Base-by-base conservation (phyloP, 2,329 filamentous ascomycete genomes). In the Ophiostoma perfectum region DNA sequence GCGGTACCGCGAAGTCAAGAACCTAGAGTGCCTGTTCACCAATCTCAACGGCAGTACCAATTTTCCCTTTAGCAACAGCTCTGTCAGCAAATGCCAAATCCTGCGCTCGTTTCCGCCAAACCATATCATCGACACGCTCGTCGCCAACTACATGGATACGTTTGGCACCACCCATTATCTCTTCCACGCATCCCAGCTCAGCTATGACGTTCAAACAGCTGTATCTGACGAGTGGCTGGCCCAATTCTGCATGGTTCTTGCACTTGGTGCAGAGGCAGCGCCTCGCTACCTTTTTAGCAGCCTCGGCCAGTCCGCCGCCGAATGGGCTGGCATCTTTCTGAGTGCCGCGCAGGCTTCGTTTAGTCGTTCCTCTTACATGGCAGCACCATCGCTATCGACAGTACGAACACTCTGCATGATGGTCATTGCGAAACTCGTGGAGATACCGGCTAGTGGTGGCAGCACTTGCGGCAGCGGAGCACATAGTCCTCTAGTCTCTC, bases 221-320 rank as follows among this genome's bases (percentile, higher is more conserved):
- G 66, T 70, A 9, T 49, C 70, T 0, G 73, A 75, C 38, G 73
- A 68, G 41, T 74, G 73, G 73, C 70, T 75, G 5, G 70, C 73
- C 1, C 74, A 75, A 66, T 69, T 76, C 8, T 73, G 72, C 49
- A 74, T 75, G 72, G 66, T 75, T 58, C 66, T 76, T 27, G 74
- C 72, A 0, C 64, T 76, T 6, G 75, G 74, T 1, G 72, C 70
- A 27, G 72, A 72, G 11, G 65, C 71, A 45, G 69, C 72, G n/a
- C 39, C 66, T 3, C 63, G 68, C 9, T 70, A 69, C 12, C 12
- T 73, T 4, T 69, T 74, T 64, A 41, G 65, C 36, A 63, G 72
- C 18, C 71, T 73, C 0, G 73, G 71, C 4, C 71, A 69, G 44
- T 72, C 70, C n/a, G 67, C 69, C 0, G 62, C 68, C 1, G 70